A percentile compares a stretch with the other conserved stretches of the same genome.
phyloP scores from a whole-genome alignment of 2,329 filamentous ascomycete species.

The Botrytis byssoidea region DNA sequence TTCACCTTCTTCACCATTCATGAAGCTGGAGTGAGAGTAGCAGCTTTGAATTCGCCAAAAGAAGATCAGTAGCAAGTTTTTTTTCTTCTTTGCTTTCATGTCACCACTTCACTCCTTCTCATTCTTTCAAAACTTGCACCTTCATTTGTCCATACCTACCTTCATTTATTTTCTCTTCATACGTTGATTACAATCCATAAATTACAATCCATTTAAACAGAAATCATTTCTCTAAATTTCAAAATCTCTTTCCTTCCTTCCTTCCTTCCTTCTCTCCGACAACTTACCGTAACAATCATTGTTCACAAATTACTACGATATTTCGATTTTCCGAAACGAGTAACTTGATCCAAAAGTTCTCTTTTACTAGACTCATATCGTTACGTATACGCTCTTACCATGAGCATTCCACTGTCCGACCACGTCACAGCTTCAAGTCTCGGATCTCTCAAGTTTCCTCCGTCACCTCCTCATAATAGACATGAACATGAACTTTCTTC shows the following conservation, averaged over 20 bases:
- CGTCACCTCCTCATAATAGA: slow-evolving; percentile 7
- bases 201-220: neutral
- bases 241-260: neutral
- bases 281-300: neutral
- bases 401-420: slow-evolving; percentile 16
- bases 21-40: neutral
- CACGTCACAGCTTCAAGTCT: neutral
- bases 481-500: slow-evolving; percentile 12
- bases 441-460: slow-evolving; percentile 13
- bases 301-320: neutral
- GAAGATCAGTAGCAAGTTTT: neutral
- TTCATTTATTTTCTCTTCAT: neutral
- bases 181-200: neutral
- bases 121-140: slow-evolving; percentile 1
- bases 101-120: slow-evolving; percentile 1
- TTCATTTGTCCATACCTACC: neutral
- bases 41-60: slow-evolving; percentile 1
- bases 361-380: neutral
- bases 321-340: neutral
- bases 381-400: slow-evolving; percentile 5
- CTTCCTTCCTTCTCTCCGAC: neutral
- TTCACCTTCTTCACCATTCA: neutral
- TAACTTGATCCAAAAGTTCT: neutral
- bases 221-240: neutral
- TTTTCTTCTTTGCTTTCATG: slow-evolving; percentile 6